phyloP scores from a whole-genome alignment of 2,329 filamentous ascomycete species.

The Beauveria pseudobassiana region DNA sequence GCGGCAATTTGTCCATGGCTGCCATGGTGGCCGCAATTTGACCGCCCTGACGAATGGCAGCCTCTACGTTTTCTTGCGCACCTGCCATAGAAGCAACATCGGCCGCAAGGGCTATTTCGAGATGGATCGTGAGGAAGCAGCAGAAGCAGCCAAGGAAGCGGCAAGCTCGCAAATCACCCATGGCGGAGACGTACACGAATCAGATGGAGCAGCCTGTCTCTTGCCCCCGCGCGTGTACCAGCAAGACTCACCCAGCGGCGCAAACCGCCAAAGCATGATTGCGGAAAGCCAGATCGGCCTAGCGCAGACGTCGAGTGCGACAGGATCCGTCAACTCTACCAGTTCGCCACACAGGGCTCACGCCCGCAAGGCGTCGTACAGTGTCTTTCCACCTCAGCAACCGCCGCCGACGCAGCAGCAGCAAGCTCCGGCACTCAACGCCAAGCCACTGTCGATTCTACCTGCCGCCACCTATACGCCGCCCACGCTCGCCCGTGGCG shows the following conservation, averaged over 20 bases:
- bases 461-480: slow-evolving; percentile 41
- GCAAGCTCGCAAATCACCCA: slow-evolving; percentile 1
- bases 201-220: slow-evolving; percentile 8
- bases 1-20: slow-evolving; percentile 50
- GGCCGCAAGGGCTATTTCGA: slow-evolving; percentile 40
- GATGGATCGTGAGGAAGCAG: slow-evolving; percentile 32
- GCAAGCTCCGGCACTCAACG: neutral
- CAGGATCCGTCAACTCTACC: neutral
- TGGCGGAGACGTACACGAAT: slow-evolving; percentile 6
- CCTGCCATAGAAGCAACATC: slow-evolving; percentile 51
- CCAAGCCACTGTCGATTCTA: slow-evolving; percentile 30
- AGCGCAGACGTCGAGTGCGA: neutral
- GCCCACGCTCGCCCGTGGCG: neutral
- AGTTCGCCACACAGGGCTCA: slow-evolving; percentile 2
- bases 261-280: neutral
- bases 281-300: slow-evolving; percentile 6
- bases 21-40: slow-evolving; percentile 57
- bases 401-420: neutral
- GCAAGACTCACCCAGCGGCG: neutral
- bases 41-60: slow-evolving; percentile 58
- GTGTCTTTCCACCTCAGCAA: slow-evolving; percentile 17
- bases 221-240: neutral
- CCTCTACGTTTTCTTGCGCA: slow-evolving; percentile 59
- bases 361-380: slow-evolving; percentile 18
- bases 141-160: slow-evolving; percentile 16